These are phyloP conservation scores for Wallacemonas sp. DNA, from an alignment of 208 protist genomes.

Conservation along the genomic window DNA sequence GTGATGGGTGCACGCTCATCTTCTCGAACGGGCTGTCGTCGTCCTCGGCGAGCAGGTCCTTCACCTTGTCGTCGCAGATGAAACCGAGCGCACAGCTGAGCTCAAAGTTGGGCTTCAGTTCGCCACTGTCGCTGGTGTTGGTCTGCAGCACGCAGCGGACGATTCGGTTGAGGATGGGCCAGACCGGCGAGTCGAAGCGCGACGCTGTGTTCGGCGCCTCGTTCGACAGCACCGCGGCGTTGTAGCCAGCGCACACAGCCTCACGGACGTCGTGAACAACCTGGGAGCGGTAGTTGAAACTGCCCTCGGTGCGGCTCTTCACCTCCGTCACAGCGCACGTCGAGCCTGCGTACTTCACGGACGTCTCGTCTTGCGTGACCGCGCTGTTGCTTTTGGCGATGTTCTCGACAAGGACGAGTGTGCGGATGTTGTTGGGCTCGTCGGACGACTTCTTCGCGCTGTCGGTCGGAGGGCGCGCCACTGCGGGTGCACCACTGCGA, in stretches of 20 bases:
- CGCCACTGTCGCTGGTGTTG: conserved; percentile 28
- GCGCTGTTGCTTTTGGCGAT: conserved; percentile 31
- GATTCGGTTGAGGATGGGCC: conserved; percentile 63
- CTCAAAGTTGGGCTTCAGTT: conserved; percentile 35
- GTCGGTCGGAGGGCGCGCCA: neutral
- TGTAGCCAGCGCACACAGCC: conserved; percentile 62
- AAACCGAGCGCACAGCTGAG: conserved; percentile 68
- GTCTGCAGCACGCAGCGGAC: conserved; percentile 52
- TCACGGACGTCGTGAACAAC: conserved; percentile 54
- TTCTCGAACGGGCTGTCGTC: conserved; percentile 43
- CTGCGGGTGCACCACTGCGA: neutral
- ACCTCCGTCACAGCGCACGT: conserved; percentile 44
- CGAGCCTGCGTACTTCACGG: conserved; percentile 36
- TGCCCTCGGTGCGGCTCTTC: conserved; percentile 52
- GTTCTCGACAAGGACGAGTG: conserved; percentile 69
- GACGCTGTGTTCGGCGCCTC: conserved; percentile 57
- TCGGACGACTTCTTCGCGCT: conserved; percentile 4
- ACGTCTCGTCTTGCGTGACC: conserved; percentile 30
- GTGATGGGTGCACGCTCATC: conserved; percentile 64
- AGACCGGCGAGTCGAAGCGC: conserved; percentile 68
- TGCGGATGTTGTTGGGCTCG: conserved; percentile 54
- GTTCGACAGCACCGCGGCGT: conserved; percentile 61
- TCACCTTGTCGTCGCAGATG: conserved; percentile 66
- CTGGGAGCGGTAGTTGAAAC: conserved; percentile 59
- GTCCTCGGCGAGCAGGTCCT: conserved; percentile 52